Evolutionary conservation across 2,329 filamentous ascomycete species (phyloP).

Genomic region (Chaetomiaceae sp.): DNA sequence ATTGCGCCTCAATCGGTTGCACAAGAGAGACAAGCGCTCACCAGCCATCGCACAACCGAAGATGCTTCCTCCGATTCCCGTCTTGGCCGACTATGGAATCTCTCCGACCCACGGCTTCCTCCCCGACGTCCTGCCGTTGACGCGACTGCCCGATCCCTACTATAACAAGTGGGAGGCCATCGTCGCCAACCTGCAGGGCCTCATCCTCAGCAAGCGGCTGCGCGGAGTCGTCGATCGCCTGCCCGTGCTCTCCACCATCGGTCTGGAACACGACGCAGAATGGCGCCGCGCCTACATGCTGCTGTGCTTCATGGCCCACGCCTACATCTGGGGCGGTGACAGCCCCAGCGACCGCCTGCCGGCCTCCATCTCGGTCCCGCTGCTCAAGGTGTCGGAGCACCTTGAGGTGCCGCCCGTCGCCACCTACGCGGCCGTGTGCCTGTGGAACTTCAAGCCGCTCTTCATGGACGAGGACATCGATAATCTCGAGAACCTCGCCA

Average conservation of each 20-base stretch:
- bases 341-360: conserved; percentile 74
- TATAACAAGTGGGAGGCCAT: conserved; percentile 94
- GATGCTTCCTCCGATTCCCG: conserved; percentile 59
- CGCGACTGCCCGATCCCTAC: conserved; percentile 79
- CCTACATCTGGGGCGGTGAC: conserved; percentile 94
- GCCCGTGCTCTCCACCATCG: conserved; percentile 76
- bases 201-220: conserved; percentile 81
- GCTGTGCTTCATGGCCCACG: conserved; percentile 86
- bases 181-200: conserved; percentile 75
- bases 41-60: neutral
- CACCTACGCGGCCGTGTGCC: conserved; percentile 83
- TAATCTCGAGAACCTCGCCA: conserved; percentile 80
- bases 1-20: neutral
- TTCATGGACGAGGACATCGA: conserved; percentile 80
- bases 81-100: conserved; percentile 73
- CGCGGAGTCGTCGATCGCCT: conserved; percentile 74
- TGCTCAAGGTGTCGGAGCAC: conserved; percentile 69
- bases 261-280: conserved; percentile 78
- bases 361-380: conserved; percentile 74
- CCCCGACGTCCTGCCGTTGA: conserved; percentile 73
- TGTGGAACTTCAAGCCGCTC: conserved; percentile 96
- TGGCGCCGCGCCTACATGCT: conserved; percentile 92
- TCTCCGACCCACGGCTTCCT: conserved; percentile 81
- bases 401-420: conserved; percentile 89
- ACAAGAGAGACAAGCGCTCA: neutral